Conservation (phyloP, 257 asterid species). For the Anisodus tanguticus region DNA sequence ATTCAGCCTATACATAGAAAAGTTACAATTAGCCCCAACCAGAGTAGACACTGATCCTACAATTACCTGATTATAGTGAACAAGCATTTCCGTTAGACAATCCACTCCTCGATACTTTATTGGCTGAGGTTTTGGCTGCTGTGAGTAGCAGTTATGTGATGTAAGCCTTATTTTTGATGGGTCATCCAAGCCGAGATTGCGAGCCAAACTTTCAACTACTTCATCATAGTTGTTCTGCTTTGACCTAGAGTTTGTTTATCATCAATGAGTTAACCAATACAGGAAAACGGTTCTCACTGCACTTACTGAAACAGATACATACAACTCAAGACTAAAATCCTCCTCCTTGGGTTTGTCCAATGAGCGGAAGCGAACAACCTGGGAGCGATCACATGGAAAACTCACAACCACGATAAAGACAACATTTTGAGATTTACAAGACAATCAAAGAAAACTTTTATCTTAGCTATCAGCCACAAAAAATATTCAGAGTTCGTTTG, state of each 20-base stretch:
- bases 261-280: neutral
- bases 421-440: neutral
- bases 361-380: constrained; percentile 66
- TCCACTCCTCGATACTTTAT: constrained; percentile 64
- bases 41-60: constrained; percentile 5
- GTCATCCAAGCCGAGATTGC: constrained; percentile 56
- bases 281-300: neutral
- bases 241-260: constrained; percentile 45
- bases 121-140: constrained; percentile 66
- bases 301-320: constrained; percentile 38
- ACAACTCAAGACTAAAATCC: constrained; percentile 59
- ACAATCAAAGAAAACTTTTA: neutral
- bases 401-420: neutral
- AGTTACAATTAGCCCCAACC: constrained; percentile 1
- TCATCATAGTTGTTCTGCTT: constrained; percentile 64
- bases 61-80: constrained; percentile 54
- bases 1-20: neutral
- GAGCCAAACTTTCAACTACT: constrained; percentile 60
- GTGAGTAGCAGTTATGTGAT: constrained; percentile 57
- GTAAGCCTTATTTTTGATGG: constrained; percentile 72
- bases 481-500: constrained; percentile 18
- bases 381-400: constrained; percentile 31
- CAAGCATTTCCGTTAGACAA: constrained; percentile 59
- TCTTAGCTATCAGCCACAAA: constrained; percentile 12
- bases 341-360: constrained; percentile 66